These are phyloP conservation scores for Acanthamoeba culbertsoni DNA, from an alignment of 208 protist genomes.

Conservation along the genomic window DNA sequence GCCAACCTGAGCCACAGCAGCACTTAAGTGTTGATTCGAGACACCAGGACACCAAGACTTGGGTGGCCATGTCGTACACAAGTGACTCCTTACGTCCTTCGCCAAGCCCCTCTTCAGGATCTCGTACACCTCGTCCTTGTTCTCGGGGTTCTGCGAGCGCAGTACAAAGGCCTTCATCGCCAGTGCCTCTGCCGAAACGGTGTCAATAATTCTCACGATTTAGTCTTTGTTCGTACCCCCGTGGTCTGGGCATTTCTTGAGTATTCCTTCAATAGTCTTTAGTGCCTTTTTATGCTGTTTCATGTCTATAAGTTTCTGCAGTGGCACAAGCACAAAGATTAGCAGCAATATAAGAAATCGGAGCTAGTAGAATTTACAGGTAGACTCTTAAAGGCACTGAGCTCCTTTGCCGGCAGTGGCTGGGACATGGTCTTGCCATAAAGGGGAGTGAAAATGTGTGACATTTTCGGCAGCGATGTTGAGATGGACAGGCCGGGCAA, in stretches of 20 bases:
- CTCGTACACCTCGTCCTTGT: conserved; percentile 37
- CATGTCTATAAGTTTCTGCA: conserved; percentile 43
- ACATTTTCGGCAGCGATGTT: too few species aligned
- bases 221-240: too few species aligned
- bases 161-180: conserved; percentile 29
- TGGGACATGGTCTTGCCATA: conserved; percentile 51
- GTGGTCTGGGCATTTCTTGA: conserved; percentile 34
- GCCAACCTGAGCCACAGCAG: not conserved
- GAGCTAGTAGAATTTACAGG: not conserved
- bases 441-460: not conserved
- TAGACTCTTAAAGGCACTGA: not conserved
- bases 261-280: conserved; percentile 1
- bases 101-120: not conserved
- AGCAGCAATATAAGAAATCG: not conserved
- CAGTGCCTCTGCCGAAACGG: not conserved
- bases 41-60: not conserved
- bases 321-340: not conserved
- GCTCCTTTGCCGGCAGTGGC: conserved; percentile 20
- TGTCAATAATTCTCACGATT: too few species aligned
- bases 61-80: not conserved
- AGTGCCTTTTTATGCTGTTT: conserved; percentile 44
- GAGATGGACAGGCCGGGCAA: not conserved
- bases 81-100: not conserved
- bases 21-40: not conserved
- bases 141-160: conserved; percentile 4